Conservation (phyloP, 2,329 filamentous ascomycete genomes). For the Venturia aucupariae region DNA sequence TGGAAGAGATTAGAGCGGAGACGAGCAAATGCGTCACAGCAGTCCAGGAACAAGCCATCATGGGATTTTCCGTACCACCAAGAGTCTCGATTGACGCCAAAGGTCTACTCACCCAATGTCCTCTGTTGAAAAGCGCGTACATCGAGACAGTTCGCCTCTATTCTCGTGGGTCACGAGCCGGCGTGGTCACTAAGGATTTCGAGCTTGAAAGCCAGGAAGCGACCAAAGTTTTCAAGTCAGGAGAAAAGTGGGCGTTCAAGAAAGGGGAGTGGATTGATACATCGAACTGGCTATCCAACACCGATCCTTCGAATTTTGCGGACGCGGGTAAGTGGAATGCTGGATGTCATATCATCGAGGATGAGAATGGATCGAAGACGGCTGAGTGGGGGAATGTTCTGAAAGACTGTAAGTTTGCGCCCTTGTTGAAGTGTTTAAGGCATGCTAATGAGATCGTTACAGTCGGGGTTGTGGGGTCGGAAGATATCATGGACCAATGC, state of each 20-base stretch:
- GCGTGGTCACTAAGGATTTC: neutral
- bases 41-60: conserved; percentile 28
- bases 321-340: conserved; percentile 8
- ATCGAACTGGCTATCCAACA: conserved; percentile 11
- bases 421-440: neutral
- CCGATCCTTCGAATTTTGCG: conserved; percentile 6
- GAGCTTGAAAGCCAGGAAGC: neutral
- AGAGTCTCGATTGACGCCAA: conserved; percentile 34
- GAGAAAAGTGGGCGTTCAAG: conserved; percentile 4
- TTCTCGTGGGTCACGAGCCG: neutral
- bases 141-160: conserved; percentile 14
- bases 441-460: neutral
- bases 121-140: conserved; percentile 28
- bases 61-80: conserved; percentile 35
- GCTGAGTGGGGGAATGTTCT: neutral
- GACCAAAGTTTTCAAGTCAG: neutral
- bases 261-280: conserved; percentile 10
- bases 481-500: conserved; percentile 7
- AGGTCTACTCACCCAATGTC: conserved; percentile 34
- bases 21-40: conserved; percentile 34
- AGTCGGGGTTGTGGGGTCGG: neutral
- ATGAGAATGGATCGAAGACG: neutral
- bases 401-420: conserved; percentile 4
- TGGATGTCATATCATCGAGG: conserved; percentile 1
- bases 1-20: conserved; percentile 36